phyloP scores from a whole-genome alignment of 2,329 filamentous ascomycete species.

The Pleomassaria siparia region DNA sequence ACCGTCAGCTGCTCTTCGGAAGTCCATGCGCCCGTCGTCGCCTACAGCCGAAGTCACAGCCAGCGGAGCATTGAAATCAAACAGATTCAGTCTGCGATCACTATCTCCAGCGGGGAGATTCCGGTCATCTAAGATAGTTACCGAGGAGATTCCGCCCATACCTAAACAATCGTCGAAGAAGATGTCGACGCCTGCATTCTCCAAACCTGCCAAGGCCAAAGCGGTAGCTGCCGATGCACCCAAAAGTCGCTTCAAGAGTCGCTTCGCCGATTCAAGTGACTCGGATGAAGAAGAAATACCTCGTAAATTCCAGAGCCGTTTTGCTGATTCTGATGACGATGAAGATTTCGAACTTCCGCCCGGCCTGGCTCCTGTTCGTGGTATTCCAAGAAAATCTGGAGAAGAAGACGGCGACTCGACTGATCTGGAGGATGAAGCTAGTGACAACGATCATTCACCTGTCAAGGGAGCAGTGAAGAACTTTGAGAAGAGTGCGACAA shows the following conservation, averaged over 20 bases:
- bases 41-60: conserved; percentile 28
- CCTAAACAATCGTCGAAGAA: conserved; percentile 18
- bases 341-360: conserved; percentile 51
- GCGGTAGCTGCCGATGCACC: conserved; percentile 17
- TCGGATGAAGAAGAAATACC: conserved; percentile 44
- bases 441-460: conserved; percentile 31
- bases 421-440: conserved; percentile 51
- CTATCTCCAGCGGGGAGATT: conserved; percentile 65
- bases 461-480: conserved; percentile 50
- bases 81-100: conserved; percentile 70
- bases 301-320: conserved; percentile 48
- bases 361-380: conserved; percentile 57
- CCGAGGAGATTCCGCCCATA: conserved; percentile 16
- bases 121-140: conserved; percentile 39
- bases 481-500: conserved; percentile 37
- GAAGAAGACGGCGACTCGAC: conserved; percentile 60
- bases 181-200: conserved; percentile 16
- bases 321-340: conserved; percentile 52
- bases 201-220: conserved; percentile 25
- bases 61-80: conserved; percentile 34
- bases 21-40: conserved; percentile 37
- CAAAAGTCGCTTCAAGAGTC: conserved; percentile 40
- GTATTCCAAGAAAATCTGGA: conserved; percentile 59
- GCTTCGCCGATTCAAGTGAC: conserved; percentile 73
- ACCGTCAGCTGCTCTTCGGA: conserved; percentile 28